Base-by-base conservation (phyloP, 1,139 yeast genomes). In the Geotrichum restrictum region DNA sequence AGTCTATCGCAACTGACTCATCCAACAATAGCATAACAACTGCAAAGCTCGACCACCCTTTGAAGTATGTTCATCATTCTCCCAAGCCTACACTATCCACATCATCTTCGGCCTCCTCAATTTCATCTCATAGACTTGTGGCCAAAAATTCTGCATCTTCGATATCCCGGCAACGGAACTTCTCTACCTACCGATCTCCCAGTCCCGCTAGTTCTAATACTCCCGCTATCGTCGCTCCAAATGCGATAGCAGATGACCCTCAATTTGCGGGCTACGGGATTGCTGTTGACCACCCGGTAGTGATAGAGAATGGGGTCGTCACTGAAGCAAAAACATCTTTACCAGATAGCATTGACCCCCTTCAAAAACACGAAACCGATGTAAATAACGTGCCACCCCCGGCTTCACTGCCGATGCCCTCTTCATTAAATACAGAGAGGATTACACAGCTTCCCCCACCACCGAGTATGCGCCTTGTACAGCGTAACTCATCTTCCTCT, bases 21-120 rank as follows among this genome's bases (percentile, higher is more conserved):
- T 45, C 53, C 14, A 43, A 29, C 40, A 27, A 39, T 16, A 42
- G 46, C 49, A 52, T 40, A 36, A 31, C 52, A n/a, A 42, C 53
- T 19, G 38, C 49, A 14, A 45, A 48, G 29, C 32, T 19, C 22
- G 37, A 37, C 2, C 21, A 36, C n/a, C 24, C 19, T 6, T 48
- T 40, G 7, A 48, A 49, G 16, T 44, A 38, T 34, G 18, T 43
- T 5, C 45, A 40, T 13, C 42, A 37, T n/a, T 45, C 49, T 3
- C 52, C 48, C 10, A 32, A 44, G 16, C 21, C 38, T 13, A 13
- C 40, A 3, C 22, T 36, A 22, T 45, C 45, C 14, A 14, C 34
- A 13, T 42, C 53, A 3, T 48, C 52, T 8, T 48, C 52, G 8
- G 18, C 14, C 21, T 32, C 44, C 10, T 45, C 49, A 21, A 33